Evolutionary conservation across 768 basidiomycete genomes (phyloP).

Genomic region (Amanita molliuscula): DNA sequence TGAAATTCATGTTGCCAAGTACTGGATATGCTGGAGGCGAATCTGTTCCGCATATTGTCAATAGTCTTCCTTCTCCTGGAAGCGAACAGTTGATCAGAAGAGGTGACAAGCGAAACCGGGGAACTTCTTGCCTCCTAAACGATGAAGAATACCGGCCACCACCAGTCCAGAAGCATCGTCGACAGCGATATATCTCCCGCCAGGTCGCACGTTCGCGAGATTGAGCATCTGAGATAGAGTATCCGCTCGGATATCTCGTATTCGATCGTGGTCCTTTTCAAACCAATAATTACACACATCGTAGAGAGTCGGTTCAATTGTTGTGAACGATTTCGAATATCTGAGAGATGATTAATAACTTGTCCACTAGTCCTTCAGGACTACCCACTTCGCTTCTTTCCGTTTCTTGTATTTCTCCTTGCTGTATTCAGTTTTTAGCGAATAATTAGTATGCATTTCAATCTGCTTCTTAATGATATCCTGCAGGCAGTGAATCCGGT

Average conservation of each 20-base stretch:
- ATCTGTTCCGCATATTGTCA: slow-evolving; percentile 83
- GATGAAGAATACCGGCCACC: slow-evolving; percentile 74
- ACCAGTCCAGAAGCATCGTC: slow-evolving; percentile 90
- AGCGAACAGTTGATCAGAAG: neutral
- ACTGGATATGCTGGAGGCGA: slow-evolving; percentile 89
- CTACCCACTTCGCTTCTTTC: slow-evolving; percentile 87
- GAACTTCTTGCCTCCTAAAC: slow-evolving; percentile 64
- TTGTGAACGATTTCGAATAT: slow-evolving; percentile 79
- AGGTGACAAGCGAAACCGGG: neutral
- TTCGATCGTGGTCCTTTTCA: slow-evolving; percentile 67
- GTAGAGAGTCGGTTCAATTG: slow-evolving; percentile 78
- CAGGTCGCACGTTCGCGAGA: slow-evolving; percentile 74
- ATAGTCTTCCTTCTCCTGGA: slow-evolving; percentile 66
- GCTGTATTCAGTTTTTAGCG: slow-evolving; percentile 93
- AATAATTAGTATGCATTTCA: slow-evolving; percentile 84
- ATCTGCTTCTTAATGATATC: slow-evolving; percentile 96
- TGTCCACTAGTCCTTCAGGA: neutral
- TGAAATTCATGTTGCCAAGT: slow-evolving; percentile 79
- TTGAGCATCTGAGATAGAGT: slow-evolving; percentile 83
- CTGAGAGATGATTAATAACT: slow-evolving; percentile 26
- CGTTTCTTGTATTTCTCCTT: slow-evolving; percentile 97
- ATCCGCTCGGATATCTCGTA: slow-evolving; percentile 81
- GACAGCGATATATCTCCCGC: slow-evolving; percentile 79
- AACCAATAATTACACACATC: slow-evolving; percentile 90
- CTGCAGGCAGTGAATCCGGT: slow-evolving; percentile 27